Conservation (phyloP, 1,284 basidiomycete species). For the Ustilago cynodontis region DNA sequence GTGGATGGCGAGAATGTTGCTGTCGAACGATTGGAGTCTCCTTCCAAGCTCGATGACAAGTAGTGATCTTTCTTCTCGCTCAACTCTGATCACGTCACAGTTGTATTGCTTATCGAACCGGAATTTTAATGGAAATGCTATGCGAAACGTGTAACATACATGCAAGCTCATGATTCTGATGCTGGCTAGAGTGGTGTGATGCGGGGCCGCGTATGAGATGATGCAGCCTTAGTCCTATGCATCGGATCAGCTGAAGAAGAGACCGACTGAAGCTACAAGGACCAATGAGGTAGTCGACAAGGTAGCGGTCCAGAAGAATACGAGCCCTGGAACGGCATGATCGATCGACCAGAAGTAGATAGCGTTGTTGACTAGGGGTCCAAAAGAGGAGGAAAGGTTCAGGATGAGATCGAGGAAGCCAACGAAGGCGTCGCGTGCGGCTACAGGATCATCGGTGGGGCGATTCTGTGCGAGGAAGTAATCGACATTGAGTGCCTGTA, state of each 20-base stretch:
- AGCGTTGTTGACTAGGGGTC: conserved; percentile 38
- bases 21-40: neutral
- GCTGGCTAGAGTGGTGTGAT: neutral
- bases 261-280: conserved; percentile 16
- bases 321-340: conserved; percentile 13
- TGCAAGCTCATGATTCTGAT: neutral
- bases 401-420: conserved; percentile 31
- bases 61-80: neutral
- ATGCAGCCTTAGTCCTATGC: neutral
- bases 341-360: conserved; percentile 42
- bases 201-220: neutral
- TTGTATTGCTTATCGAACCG: neutral
- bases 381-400: conserved; percentile 7
- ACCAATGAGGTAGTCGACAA: conserved; percentile 15
- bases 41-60: conserved; percentile 14
- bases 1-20: neutral
- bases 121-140: neutral
- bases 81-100: neutral
- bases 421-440: conserved; percentile 42
- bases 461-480: conserved; percentile 41
- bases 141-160: conserved; percentile 3
- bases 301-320: conserved; percentile 33
- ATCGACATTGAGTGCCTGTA: conserved; percentile 42
- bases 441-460: conserved; percentile 26
- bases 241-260: neutral